Conservation (phyloP, 2,329 filamentous ascomycete species). For the Ophiocordyceps australis region DNA sequence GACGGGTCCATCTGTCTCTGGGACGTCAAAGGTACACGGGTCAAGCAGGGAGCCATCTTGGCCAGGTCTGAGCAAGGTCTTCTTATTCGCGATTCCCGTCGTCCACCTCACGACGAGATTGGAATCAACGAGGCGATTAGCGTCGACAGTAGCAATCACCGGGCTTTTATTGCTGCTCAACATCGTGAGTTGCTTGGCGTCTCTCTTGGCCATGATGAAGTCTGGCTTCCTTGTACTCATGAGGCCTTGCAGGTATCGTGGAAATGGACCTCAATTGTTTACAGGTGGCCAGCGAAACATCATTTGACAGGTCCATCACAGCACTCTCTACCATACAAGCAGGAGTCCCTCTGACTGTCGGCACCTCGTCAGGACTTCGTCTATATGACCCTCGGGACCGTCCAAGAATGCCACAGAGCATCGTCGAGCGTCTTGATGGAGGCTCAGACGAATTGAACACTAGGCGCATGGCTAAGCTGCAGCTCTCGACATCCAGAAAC, state of each 20-base stretch:
- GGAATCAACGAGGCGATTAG: conserved; percentile 68
- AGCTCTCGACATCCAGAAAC: no score
- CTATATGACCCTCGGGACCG: conserved; percentile 56
- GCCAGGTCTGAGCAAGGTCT: conserved; percentile 48
- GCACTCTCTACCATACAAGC: conserved; percentile 55
- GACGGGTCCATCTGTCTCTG: conserved; percentile 80
- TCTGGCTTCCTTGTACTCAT: conserved; percentile 1
- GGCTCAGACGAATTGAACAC: conserved; percentile 10
- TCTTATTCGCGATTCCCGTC: conserved; percentile 36
- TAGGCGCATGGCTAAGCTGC: no score
- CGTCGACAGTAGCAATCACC: conserved; percentile 47
- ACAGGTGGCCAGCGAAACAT: conserved; percentile 46
- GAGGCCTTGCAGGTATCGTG: conserved; percentile 33
- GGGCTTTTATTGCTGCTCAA: conserved; percentile 66
- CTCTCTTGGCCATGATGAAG: neutral
- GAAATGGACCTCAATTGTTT: conserved; percentile 69
- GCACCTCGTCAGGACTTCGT: conserved; percentile 65
- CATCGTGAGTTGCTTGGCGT: conserved; percentile 29
- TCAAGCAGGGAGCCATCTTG: conserved; percentile 41
- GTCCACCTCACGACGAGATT: conserved; percentile 50
- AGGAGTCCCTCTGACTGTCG: conserved; percentile 60
- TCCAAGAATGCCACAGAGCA: conserved; percentile 11
- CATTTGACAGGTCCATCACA: conserved; percentile 69
- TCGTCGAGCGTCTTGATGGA: conserved; percentile 16
- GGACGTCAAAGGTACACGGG: conserved; percentile 46